Conservation (phyloP, 2,329 filamentous ascomycete genomes). For the Paracoccidioides brasiliensis region DNA sequence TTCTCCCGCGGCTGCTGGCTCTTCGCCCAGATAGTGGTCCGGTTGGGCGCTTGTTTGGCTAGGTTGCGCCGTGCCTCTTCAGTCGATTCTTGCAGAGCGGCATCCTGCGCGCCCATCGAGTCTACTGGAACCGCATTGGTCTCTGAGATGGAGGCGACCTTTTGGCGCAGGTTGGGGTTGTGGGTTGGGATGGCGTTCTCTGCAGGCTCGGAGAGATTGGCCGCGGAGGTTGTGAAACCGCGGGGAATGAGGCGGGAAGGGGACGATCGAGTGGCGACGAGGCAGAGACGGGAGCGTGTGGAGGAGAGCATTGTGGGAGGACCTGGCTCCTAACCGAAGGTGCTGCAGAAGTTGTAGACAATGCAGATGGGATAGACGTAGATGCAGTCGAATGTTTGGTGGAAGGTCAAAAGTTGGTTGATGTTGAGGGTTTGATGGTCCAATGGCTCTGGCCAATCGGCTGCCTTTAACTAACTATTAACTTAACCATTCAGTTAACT, state of each 20-base stretch:
- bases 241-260: slow-evolving; percentile 19
- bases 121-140: slow-evolving; percentile 46
- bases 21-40: slow-evolving; percentile 64
- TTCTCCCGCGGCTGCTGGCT: slow-evolving; percentile 68
- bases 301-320: slow-evolving; percentile 32
- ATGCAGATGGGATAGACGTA: no score
- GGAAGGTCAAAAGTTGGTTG: no score
- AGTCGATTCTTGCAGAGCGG: slow-evolving; percentile 42
- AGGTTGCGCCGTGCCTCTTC: slow-evolving; percentile 44
- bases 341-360: slow-evolving; percentile 10
- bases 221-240: slow-evolving; percentile 32
- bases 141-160: slow-evolving; percentile 41
- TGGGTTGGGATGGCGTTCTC: slow-evolving; percentile 39
- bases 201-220: slow-evolving; percentile 19
- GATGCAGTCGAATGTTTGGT: no score
- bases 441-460: no score
- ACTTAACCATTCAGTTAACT: no score
- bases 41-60: slow-evolving; percentile 73
- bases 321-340: slow-evolving; percentile 10
- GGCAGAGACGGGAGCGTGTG: slow-evolving; percentile 33
- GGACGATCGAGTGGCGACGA: slow-evolving; percentile 26
- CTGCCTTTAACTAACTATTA: no score
- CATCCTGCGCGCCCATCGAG: slow-evolving; percentile 38
- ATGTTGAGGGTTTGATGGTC: no score
- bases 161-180: slow-evolving; percentile 41